Percentiles rank a stretch among this genome's conserved stretches.
Evolutionary conservation across 345 rosid species (phyloP).

Genomic region (Populus alba): DNA sequence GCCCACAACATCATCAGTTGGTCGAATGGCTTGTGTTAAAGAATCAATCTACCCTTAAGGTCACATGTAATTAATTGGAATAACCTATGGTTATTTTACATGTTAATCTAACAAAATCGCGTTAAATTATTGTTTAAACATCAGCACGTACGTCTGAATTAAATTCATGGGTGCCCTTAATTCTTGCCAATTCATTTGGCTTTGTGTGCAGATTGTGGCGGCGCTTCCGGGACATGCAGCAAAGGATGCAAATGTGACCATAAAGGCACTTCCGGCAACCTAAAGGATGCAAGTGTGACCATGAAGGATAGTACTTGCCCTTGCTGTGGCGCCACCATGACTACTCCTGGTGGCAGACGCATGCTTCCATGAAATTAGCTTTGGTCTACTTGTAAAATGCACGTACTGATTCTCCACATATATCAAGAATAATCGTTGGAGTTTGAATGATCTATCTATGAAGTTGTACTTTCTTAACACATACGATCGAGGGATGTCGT

Average conservation of each 20-base stretch:
- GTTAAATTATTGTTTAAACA: not conserved
- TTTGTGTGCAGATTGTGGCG: slow-evolving; percentile 5
- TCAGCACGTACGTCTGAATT: not conserved
- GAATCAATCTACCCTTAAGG: too few relatives aligned
- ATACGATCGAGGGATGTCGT: too few relatives aligned
- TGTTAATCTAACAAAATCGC: not conserved
- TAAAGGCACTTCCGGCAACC: too few relatives aligned
- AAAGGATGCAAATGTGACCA: not conserved
- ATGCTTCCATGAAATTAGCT: slow-evolving; percentile 13
- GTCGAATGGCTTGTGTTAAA: not conserved
- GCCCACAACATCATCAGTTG: too few relatives aligned
- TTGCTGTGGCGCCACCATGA: slow-evolving; percentile 27
- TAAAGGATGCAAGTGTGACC: slow-evolving; percentile 17
- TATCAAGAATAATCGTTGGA: not conserved
- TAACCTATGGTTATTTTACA: too few relatives aligned
- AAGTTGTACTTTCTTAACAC: not conserved
- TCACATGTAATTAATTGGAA: too few relatives aligned
- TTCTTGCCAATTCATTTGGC: too few relatives aligned
- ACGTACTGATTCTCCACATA: not conserved
- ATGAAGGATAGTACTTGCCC: slow-evolving; percentile 21
- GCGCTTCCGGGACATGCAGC: slow-evolving; percentile 29
- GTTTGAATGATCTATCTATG: not conserved
- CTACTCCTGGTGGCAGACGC: slow-evolving; percentile 28
- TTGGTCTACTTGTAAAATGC: not conserved
- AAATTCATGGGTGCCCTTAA: too few relatives aligned